Percentiles rank a stretch among this genome's conserved stretches.
Evolutionary conservation across 768 basidiomycete genomes (phyloP).

Genomic region (Termitomyces titanicus): DNA sequence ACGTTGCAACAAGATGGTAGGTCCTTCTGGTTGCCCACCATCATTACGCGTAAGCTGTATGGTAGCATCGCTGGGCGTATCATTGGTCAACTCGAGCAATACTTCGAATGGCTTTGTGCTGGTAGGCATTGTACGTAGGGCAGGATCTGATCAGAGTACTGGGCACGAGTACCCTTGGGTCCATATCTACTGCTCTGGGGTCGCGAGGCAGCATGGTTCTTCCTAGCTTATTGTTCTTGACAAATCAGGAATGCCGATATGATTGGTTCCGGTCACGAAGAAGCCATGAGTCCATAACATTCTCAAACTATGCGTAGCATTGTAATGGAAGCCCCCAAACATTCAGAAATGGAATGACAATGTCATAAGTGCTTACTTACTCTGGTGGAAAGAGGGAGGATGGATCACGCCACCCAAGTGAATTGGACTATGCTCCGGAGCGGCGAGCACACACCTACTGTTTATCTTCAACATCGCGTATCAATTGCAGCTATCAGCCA

Average conservation of each 20-base stretch:
- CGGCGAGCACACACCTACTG: background rate
- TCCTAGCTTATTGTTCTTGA: slow-evolving; percentile 29
- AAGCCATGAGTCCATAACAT: background rate
- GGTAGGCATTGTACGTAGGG: slow-evolving; percentile 34
- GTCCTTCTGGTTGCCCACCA: slow-evolving; percentile 23
- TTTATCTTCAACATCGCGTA: background rate
- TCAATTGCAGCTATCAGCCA: background rate
- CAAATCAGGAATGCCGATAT: slow-evolving; percentile 18
- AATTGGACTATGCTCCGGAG: background rate
- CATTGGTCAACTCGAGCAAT: slow-evolving; percentile 47
- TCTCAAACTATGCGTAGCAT: background rate
- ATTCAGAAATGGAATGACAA: background rate
- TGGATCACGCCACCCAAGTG: background rate
- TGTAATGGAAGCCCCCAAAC: background rate
- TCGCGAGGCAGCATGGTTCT: slow-evolving; percentile 9
- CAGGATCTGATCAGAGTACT: slow-evolving; percentile 6
- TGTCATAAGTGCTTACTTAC: background rate
- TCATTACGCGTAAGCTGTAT: slow-evolving; percentile 34
- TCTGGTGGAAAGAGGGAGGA: too few relatives aligned
- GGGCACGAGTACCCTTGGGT: background rate
- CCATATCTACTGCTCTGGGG: slow-evolving; percentile 12
- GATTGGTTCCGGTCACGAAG: slow-evolving; percentile 11
- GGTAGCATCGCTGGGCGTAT: slow-evolving; percentile 35
- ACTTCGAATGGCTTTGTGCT: slow-evolving; percentile 53
- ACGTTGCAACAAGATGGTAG: slow-evolving; percentile 34